Evolutionary conservation across 2,329 filamentous ascomycete species (phyloP).

Genomic region (Chrysoporthe puriensis): DNA sequence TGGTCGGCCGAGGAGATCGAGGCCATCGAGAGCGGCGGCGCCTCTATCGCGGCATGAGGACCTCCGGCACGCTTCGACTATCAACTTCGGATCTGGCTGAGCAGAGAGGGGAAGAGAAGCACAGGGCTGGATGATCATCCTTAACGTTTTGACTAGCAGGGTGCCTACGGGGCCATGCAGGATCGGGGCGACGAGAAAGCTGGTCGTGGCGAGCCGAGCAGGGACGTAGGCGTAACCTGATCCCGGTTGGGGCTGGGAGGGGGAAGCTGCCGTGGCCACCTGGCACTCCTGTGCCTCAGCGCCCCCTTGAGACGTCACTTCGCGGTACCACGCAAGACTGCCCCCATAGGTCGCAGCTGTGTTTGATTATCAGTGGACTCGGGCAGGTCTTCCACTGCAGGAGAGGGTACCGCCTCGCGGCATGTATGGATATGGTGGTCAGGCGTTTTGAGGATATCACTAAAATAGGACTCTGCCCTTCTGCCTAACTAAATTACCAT

Average conservation of each 20-base stretch:
- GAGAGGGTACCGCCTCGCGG: not conserved
- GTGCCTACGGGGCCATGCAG: not conserved
- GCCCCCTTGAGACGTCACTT: not conserved
- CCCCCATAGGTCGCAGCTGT: not conserved
- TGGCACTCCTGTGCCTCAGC: not conserved
- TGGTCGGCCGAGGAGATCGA: constrained; percentile 88
- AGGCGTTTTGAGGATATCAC: not conserved
- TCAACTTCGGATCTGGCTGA: not conserved
- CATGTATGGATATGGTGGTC: constrained; percentile 2
- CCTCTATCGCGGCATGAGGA: constrained; percentile 44
- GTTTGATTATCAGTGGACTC: not conserved
- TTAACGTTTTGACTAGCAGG: not conserved
- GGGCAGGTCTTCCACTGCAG: not conserved
- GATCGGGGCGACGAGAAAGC: not conserved
- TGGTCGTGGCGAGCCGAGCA: not conserved
- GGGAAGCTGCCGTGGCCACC: too few relatives aligned
- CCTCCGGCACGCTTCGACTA: not conserved
- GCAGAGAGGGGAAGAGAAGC: not conserved
- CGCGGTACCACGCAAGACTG: not conserved
- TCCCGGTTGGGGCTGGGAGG: too few relatives aligned
- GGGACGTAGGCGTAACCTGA: not conserved
- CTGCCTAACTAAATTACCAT: not conserved
- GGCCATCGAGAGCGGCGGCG: constrained; percentile 91
- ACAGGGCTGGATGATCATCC: not conserved
- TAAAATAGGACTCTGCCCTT: not conserved